These are phyloP conservation scores for Exophiala sideris DNA, from an alignment of 2,329 filamentous ascomycete species.

Conservation along the genomic window DNA sequence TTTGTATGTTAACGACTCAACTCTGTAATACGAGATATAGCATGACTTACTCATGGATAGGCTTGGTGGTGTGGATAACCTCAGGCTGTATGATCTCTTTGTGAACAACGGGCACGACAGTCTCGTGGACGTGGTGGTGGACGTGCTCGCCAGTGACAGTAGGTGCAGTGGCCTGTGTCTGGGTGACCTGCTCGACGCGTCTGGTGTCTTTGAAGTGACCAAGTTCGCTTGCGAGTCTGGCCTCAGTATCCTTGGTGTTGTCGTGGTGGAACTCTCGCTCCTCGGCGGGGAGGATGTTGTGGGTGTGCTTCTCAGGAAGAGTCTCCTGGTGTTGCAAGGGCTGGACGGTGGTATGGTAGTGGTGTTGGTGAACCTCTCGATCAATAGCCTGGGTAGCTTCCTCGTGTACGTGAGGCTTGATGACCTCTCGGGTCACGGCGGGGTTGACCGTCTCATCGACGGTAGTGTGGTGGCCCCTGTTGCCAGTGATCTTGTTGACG, in stretches of 20 bases:
- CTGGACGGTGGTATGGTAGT: conserved; percentile 68
- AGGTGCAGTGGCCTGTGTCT: conserved; percentile 49
- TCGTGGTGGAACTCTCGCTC: conserved; percentile 62
- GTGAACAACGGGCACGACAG: conserved; percentile 67
- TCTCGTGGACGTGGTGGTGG: conserved; percentile 61
- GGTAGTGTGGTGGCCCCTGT: conserved; percentile 65
- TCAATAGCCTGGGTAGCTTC: conserved; percentile 62
- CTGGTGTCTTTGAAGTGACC: conserved; percentile 53
- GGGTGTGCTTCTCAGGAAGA: conserved; percentile 60
- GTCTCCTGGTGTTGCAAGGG: conserved; percentile 57
- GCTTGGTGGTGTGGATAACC: conserved; percentile 68
- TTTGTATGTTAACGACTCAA: conserved; percentile 41
- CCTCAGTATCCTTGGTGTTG: conserved; percentile 48
- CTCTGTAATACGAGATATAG: neutral
- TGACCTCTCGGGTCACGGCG: conserved; percentile 58
- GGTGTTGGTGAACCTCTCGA: conserved; percentile 68
- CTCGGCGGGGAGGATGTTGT: conserved; percentile 58
- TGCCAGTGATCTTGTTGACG: conserved; percentile 59
- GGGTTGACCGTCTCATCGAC: conserved; percentile 64
- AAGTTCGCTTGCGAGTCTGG: conserved; percentile 52
- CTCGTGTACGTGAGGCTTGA: conserved; percentile 61
- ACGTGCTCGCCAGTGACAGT: conserved; percentile 60
- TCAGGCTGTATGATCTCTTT: conserved; percentile 61
- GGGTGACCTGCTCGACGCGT: conserved; percentile 45
- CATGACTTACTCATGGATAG: conserved; percentile 59